Evolutionary conservation across 1,284 basidiomycete species (phyloP), one percentile per base, ranked within the genome.

Genomic region (Athelia psychrophila): DNA sequence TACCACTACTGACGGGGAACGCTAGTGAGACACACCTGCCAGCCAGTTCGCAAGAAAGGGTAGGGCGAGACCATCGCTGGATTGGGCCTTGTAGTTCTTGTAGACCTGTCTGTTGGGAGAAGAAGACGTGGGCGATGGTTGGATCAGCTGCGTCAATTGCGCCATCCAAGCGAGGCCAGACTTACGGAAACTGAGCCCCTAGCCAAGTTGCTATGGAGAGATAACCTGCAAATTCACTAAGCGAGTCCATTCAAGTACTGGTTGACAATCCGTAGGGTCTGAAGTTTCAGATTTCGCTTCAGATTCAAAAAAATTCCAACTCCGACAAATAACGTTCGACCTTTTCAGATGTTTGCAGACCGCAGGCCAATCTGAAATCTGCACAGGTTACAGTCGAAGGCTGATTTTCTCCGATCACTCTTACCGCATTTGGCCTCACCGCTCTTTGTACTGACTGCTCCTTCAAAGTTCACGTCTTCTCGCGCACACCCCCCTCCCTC

Each of bases 1-100:
- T 51, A 16, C 50, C 44, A 22, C 51, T 19, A 22, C 47, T 47
- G 23, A 24, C 20, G 23, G 45, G 27, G 40, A 42, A n/a, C n/a
- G n/a, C n/a, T n/a, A n/a, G 20, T 45, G 50, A 44, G 40, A 68
- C 81, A 60, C 61, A 93, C 93, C 94, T 27, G 90, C 76, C 51
- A 95, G 75, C 94, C 94, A 97, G 60, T 92, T 96, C 58, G 85
- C 77, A 52, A 97, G 79, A 66, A 97, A 97, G 1, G 93, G 93
- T 23, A 95, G 75, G 8, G 94, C 88, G 51, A 97, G 83, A 40
- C 93, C 88, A 60, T 93, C 91, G 64, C 88, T 91, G 33, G 89
- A 93, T 63, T 85, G 79, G 23, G 80, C 75, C 54, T 75, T 76
- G 49, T 80, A 75, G 71, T 95, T 96, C 73, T 93, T 88, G 36